phyloP scores from a whole-genome alignment of 2,329 filamentous ascomycete species.

The Lecanicillium sp. region DNA sequence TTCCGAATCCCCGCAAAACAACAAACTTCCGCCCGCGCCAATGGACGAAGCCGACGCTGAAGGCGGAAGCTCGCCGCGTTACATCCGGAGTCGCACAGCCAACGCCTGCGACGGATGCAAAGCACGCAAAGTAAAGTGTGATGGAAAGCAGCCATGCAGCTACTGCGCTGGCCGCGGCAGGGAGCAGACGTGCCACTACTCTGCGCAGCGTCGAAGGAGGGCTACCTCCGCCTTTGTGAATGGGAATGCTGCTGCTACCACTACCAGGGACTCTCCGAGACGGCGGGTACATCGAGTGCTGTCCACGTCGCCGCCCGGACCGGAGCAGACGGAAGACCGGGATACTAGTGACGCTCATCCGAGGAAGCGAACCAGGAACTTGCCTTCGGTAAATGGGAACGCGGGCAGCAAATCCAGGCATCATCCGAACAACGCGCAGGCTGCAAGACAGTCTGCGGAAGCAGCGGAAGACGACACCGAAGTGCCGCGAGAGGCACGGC shows the following conservation, averaged over 20 bases:
- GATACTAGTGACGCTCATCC: no score
- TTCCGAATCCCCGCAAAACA: conserved; percentile 3
- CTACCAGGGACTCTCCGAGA: no score
- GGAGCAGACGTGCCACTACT: conserved; percentile 38
- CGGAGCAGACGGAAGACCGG: no score
- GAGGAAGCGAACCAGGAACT: no score
- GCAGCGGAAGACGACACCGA: conserved; percentile 44
- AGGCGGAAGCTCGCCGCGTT: conserved; percentile 1
- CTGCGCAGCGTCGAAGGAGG: conserved; percentile 32
- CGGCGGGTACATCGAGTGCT: neutral
- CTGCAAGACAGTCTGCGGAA: neutral
- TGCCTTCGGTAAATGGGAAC: no score
- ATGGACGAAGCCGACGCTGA: conserved; percentile 3
- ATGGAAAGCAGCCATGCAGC: conserved; percentile 43
- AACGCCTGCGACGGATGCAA: conserved; percentile 50
- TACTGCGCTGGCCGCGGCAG: conserved; percentile 39
- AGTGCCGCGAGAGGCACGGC: conserved; percentile 43
- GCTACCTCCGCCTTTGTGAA: conserved; percentile 12
- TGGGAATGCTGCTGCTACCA: no score
- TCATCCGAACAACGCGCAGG: no score
- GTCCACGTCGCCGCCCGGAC: no score
- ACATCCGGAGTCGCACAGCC: conserved; percentile 35
- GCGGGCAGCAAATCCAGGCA: no score
- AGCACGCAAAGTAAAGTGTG: conserved; percentile 47
- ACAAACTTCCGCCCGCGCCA: neutral